Base-by-base conservation (phyloP, 768 basidiomycete species). In the Terana coerulea region DNA sequence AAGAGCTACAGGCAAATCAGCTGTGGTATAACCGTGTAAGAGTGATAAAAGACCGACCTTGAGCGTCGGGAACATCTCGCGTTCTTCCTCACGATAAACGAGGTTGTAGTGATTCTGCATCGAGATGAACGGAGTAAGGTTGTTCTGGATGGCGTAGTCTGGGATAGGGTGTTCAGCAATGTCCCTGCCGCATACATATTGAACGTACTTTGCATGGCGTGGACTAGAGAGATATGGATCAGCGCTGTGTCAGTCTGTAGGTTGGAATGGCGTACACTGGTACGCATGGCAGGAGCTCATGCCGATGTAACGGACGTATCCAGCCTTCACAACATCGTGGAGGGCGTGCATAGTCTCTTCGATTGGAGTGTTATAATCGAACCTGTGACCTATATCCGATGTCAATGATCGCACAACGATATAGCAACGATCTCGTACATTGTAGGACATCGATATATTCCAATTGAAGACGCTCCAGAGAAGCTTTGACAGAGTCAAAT, bases 391-490 rank as follows among this genome's bases (percentile, higher is more conserved):
- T 66, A 36, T 11, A n/a, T n/a, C n/a, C n/a, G n/a, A n/a, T n/a
- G n/a, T n/a, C n/a, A n/a, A n/a, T n/a, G n/a, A n/a, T n/a, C 17
- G 61, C 25, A 69, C 66, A 49, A 3, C 29, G 15, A 64, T 42
- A 33, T n/a, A 67, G 51, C 60, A 39, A 15, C 10, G 19, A 49
- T 19, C 22, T 3, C 72, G 54, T 58, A 75, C 84, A 86, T 70
- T 90, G 88, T 7, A 89, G 67, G 1, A 90, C 67, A 60, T 91
- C 90, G 59, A 91, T 74, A 55, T 89, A 88, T 46, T 91, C 88
- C 24, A 88, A 64, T 40, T 88, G 83, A 2, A 91, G 73, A 15
- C 88, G 75, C 61, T 84, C 67, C 52, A 91, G 65, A 39, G 80
- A 80, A 14, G 70, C 67, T 59, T 83, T 81, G 30, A 86, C 78